A percentile compares a stretch with the other conserved stretches of the same genome.
Conservation (phyloP, 805 yeast genomes). For the fission yeast (Schizosaccharomyces pombe) region ASM294v3 CU329670.1:2798501-2799000, state of each 20-base stretch:
- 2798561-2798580: slow-evolving; percentile 85
- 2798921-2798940: slow-evolving; percentile 93
- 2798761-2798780: slow-evolving; percentile 92
- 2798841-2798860: slow-evolving; percentile 93
- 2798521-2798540: slow-evolving; percentile 79
- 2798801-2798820: slow-evolving; percentile 89
- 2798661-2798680: slow-evolving; percentile 67
- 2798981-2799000: slow-evolving; percentile 93
- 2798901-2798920: slow-evolving; percentile 89
- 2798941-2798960: slow-evolving; percentile 93
- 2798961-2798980: slow-evolving; percentile 90
- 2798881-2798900: slow-evolving; percentile 92
- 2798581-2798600: slow-evolving; percentile 83
- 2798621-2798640: slow-evolving; percentile 75
- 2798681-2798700: slow-evolving; percentile 79
- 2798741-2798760: slow-evolving; percentile 90
- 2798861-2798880: slow-evolving; percentile 92
- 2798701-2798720: slow-evolving; percentile 90
- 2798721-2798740: slow-evolving; percentile 93
- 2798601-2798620: slow-evolving; percentile 70
- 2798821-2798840: slow-evolving; percentile 97
- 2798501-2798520: slow-evolving; percentile 88
- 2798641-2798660: slow-evolving; percentile 72
- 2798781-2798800: slow-evolving; percentile 92
- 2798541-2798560: slow-evolving; percentile 85